Percentiles rank a stretch among this genome's conserved stretches.
Evolutionary conservation across 1,284 basidiomycete species (phyloP).

Genomic region (Tetrapyrgos nigripes): DNA sequence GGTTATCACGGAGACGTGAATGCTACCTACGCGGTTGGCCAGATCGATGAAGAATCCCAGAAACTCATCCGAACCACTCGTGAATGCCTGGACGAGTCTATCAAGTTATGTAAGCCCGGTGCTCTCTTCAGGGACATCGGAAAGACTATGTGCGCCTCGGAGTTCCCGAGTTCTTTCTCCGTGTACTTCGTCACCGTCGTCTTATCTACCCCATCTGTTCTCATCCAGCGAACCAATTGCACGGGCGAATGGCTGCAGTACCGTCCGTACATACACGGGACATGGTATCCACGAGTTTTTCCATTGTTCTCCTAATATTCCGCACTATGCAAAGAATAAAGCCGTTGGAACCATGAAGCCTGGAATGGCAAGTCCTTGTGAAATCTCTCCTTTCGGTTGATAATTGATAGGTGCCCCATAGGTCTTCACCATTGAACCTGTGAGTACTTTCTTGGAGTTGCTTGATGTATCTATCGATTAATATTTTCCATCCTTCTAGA

Average conservation of each 20-base stretch:
- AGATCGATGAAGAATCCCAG: constrained; percentile 82
- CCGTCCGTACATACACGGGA: constrained; percentile 89
- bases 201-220: constrained; percentile 18
- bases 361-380: constrained; percentile 67
- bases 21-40: constrained; percentile 89
- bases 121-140: constrained; percentile 86
- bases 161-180: constrained; percentile 2
- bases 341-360: constrained; percentile 84
- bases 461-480: constrained; percentile 14
- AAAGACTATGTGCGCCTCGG: constrained; percentile 72
- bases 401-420: constrained; percentile 29
- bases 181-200: not conserved
- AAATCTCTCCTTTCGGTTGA: not conserved
- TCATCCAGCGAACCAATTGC: constrained; percentile 78
- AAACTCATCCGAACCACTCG: constrained; percentile 86
- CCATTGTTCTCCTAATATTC: constrained; percentile 76
- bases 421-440: constrained; percentile 84
- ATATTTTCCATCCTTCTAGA: constrained; percentile 50
- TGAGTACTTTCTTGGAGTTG: constrained; percentile 36
- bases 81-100: constrained; percentile 85
- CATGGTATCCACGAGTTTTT: constrained; percentile 91
- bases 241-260: constrained; percentile 79
- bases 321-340: constrained; percentile 91
- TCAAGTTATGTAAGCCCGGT: constrained; percentile 90
- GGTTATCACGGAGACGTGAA: constrained; percentile 94